These are phyloP conservation scores for Pseudofabraea citricarpa DNA, from an alignment of 2,329 filamentous ascomycete species.

Conservation along the genomic window DNA sequence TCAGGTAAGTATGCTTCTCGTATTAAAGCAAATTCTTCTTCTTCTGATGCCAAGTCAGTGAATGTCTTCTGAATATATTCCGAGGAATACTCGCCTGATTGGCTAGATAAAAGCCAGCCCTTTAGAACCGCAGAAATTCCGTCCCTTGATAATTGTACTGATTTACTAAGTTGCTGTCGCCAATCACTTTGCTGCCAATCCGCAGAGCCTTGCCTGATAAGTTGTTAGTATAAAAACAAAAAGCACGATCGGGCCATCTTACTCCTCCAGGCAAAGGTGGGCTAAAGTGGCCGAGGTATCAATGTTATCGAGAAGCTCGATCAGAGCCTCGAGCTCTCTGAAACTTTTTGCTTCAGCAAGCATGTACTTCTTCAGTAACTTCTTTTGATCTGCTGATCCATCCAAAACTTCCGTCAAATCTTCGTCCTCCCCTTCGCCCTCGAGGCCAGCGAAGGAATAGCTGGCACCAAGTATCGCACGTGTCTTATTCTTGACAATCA, in stretches of 20 bases:
- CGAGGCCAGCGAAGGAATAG: slow-evolving; percentile 29
- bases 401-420: slow-evolving; percentile 27
- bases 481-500: slow-evolving; percentile 29
- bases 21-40: slow-evolving; percentile 60
- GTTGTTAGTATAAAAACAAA: neutral
- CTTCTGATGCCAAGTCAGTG: slow-evolving; percentile 17
- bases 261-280: slow-evolving; percentile 18
- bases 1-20: slow-evolving; percentile 81
- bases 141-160: slow-evolving; percentile 49
- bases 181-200: neutral
- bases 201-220: neutral
- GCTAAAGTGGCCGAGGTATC: slow-evolving; percentile 50
- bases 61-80: neutral
- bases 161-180: slow-evolving; percentile 45
- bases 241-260: slow-evolving; percentile 5
- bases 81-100: slow-evolving; percentile 13
- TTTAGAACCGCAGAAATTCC: slow-evolving; percentile 58
- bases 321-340: slow-evolving; percentile 64
- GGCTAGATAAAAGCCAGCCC: slow-evolving; percentile 50
- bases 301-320: slow-evolving; percentile 60
- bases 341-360: slow-evolving; percentile 55
- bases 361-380: slow-evolving; percentile 29
- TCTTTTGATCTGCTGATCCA: slow-evolving; percentile 30
- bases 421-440: slow-evolving; percentile 17
- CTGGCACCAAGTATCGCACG: slow-evolving; percentile 33